phyloP scores from a whole-genome alignment of 768 basidiomycete genomes.

The Leccinum arenicola region DNA sequence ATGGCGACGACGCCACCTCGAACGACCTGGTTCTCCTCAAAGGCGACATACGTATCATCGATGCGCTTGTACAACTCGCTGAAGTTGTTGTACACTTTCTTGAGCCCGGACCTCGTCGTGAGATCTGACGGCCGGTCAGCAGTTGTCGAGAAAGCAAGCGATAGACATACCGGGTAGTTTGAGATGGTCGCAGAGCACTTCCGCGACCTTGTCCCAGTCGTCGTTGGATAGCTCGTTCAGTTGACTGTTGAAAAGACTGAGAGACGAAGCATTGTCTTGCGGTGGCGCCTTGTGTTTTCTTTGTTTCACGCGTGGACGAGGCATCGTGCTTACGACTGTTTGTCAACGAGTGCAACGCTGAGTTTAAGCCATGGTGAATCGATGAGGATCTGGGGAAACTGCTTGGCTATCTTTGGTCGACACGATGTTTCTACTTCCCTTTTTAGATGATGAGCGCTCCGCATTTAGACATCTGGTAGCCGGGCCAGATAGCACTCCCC shows the following conservation, averaged over 20 bases:
- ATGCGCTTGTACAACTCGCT: constrained; percentile 28
- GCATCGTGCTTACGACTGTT: constrained; percentile 5
- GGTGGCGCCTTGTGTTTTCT: constrained; percentile 8
- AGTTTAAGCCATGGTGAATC: too few relatives aligned
- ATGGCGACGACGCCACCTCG: background rate
- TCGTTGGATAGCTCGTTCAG: constrained; percentile 26
- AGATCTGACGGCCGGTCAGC: background rate
- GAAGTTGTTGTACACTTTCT: constrained; percentile 54
- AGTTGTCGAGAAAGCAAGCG: background rate
- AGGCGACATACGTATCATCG: constrained; percentile 31
- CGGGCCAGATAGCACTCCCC: too few relatives aligned
- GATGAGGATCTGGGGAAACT: too few relatives aligned
- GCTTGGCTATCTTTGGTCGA: too few relatives aligned
- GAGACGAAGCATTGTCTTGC: background rate
- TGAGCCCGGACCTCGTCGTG: constrained; percentile 52
- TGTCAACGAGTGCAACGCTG: too few relatives aligned
- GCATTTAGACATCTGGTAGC: too few relatives aligned
- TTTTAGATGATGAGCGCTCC: too few relatives aligned
- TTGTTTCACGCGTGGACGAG: constrained; percentile 24
- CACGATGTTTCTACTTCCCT: too few relatives aligned
- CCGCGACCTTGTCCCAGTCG: constrained; percentile 46
- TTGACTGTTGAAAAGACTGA: background rate
- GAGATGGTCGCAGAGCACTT: constrained; percentile 46
- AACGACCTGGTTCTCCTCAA: background rate
- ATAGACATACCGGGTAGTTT: constrained; percentile 48